Base-by-base conservation (phyloP, 2,329 filamentous ascomycete species). In the Tolypocladium endophyticum region DNA sequence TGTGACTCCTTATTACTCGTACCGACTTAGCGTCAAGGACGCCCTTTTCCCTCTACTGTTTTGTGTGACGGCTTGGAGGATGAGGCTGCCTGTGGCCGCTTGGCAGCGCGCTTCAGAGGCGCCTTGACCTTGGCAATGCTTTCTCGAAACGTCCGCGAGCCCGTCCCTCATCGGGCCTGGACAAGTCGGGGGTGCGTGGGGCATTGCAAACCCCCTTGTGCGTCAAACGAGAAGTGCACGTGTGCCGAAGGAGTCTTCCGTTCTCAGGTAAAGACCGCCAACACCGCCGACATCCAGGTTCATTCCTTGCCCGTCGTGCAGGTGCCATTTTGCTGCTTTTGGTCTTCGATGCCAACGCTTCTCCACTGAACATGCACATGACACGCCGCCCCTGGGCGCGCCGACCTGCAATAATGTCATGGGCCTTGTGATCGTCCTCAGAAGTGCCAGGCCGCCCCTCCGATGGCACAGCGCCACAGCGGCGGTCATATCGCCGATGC, bases 21-120 rank as follows among this genome's bases (percentile, higher is more conserved):
- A 9, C 47, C 52, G 58, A 56, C 53, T 56, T 63, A 61, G 61
- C 58, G 62, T 53, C 41, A 25, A 35, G 25, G 50, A 6, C 36
- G 38, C 28, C 28, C 43, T 43, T 39, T 18, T 18, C 16, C 7
- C 14, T 39, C 16, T 20, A 20, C 35, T 6, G 12, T 2, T 41
- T 11, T 25, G 43, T 53, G 25, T 55, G 7, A 18, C 23, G 14
- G 43, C 54, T 35, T 38, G 43, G 25, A 35, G 53, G 25, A 41
- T 47, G 16, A 50, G 25, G 47, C 47, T 50, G 25, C 8, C 28
- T 2, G 8, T 52, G n/a, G n/a, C 45, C 12, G 1, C 28, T 50
- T 18, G 12, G 5, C 14, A 18, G 14, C 23, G 5, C 38, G 4
- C 9, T 30, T 28, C 7, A 52, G 18, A 52, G 33, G 47, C 28